These are phyloP conservation scores for Aureobasidium vineae DNA, from an alignment of 2,329 filamentous ascomycete genomes.

Conservation along the genomic window DNA sequence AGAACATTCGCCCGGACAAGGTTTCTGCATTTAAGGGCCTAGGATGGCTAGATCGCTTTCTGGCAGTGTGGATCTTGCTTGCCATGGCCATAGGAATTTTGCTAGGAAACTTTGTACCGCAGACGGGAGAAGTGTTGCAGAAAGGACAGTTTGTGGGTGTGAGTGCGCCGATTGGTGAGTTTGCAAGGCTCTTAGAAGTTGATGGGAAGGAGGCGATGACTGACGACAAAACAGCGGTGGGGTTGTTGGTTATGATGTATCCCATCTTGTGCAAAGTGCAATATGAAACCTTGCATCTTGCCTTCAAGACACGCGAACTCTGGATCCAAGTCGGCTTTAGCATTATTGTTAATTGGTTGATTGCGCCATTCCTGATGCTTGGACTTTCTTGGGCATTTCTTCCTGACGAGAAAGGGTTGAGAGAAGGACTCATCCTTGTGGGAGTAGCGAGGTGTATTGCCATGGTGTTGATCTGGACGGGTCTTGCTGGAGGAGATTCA, in stretches of 20 bases:
- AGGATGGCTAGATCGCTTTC: conserved; percentile 47
- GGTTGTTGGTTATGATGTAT: conserved; percentile 90
- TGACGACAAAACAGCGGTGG: conserved; percentile 54
- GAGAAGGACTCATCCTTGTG: conserved; percentile 72
- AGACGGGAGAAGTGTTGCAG: conserved; percentile 61
- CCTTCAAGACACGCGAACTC: conserved; percentile 60
- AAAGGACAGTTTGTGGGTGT: conserved; percentile 71
- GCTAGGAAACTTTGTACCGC: conserved; percentile 70
- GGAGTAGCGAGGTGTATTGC: conserved; percentile 84
- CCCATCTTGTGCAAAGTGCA: conserved; percentile 85
- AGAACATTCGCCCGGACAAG: conserved; percentile 20
- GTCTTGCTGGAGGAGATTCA: conserved; percentile 69
- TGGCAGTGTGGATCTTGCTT: conserved; percentile 66
- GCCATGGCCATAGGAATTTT: conserved; percentile 72
- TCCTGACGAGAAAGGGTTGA: conserved; percentile 49
- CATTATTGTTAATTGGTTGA: conserved; percentile 75
- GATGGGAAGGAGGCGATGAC: no score
- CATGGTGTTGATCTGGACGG: conserved; percentile 83
- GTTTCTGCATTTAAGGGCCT: conserved; percentile 42
- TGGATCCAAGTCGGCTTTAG: conserved; percentile 82
- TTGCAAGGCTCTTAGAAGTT: background rate
- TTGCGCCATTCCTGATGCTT: conserved; percentile 81
- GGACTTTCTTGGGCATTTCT: conserved; percentile 64
- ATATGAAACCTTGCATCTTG: conserved; percentile 69
- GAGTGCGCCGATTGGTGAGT: conserved; percentile 62